Evolutionary conservation across 306 rosid genomes (phyloP).

Genomic region (Cucumis melo): DNA sequence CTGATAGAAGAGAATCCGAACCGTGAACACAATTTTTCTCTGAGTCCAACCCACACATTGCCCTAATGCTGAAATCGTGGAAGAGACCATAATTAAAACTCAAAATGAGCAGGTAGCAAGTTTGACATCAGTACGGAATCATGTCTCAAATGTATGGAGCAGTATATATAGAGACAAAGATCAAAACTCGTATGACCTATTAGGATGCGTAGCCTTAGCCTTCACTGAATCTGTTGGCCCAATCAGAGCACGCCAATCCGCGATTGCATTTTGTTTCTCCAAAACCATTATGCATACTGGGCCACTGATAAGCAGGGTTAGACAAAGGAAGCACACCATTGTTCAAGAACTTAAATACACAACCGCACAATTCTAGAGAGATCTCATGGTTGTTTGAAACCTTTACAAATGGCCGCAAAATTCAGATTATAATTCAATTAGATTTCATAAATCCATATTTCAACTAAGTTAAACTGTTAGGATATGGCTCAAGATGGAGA

Average conservation of each 20-base stretch:
- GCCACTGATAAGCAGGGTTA: constrained; percentile 35
- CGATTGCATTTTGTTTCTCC: constrained; percentile 75
- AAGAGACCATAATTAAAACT: neutral
- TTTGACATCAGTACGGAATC: neutral
- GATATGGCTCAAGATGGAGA: neutral
- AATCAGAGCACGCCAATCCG: constrained; percentile 82
- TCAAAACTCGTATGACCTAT: constrained; percentile 38
- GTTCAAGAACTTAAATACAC: constrained; percentile 8
- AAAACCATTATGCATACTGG: constrained; percentile 61
- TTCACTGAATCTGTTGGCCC: constrained; percentile 82
- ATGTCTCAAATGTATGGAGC: neutral
- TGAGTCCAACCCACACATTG: constrained; percentile 51
- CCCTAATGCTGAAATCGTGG: constrained; percentile 51
- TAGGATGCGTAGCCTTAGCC: constrained; percentile 80
- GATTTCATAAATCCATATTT: neutral
- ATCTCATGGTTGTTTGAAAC: neutral
- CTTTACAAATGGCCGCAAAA: neutral
- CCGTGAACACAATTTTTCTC: constrained; percentile 80
- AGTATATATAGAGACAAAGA: constrained; percentile 2
- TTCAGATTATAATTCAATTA: neutral
- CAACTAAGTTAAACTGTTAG: neutral
- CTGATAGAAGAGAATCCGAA: constrained; percentile 68
- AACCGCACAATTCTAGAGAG: constrained; percentile 1
- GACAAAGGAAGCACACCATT: constrained; percentile 4
- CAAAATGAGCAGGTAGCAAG: neutral